Evolutionary conservation across 1,284 basidiomycete species (phyloP), one percentile per base, ranked within the genome.

Genomic region (Cryptococcus sp.): DNA sequence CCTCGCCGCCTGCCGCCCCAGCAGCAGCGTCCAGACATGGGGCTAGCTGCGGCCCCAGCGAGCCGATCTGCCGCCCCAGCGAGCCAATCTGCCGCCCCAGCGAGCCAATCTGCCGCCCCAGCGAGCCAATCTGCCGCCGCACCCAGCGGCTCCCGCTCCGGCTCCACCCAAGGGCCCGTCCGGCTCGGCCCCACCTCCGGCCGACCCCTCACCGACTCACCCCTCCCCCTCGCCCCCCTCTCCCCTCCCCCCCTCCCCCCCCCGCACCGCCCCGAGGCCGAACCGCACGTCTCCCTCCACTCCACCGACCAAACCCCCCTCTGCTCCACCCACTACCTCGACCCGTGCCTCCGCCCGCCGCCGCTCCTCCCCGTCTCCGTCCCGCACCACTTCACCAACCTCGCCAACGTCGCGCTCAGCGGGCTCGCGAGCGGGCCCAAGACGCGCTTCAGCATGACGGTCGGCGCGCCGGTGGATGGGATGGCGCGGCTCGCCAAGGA

Each of bases 381-480:
- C 11, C 71, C 72, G 0, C 66, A 65, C 21, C 56, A 62, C 40
- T 50, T 73, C 8, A 62, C 64, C 23, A 65, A 65, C 37, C 50
- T 65, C 5, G 58, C 71, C 35, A 70, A 70, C 46, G 60, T 65
- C 16, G 67, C 69, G 16, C 54, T 72, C 18, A 65, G 62, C 1
- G 63, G 64, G 7, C 43, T 67, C 9, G 50, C 62, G 12, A 46
- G 46, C 37, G 66, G 66, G 9, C 58, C 56, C 11, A 68, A 65
- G 46, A 59, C 47, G 33, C 52, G 45, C 11, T 70, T 65, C 53
- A 67, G 67, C 50, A 46, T 56, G 42, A 69, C 67, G 16, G 69
- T 65, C 0, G 69, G 70, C 12, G 69, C 70, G 44, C 70, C 69
- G 23, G 69, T 75, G n/a, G 69, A 69, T 49, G 73, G 71, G 16